Conservation (phyloP, 768 basidiomycete species). For the Flagelloscypha sp. region DNA sequence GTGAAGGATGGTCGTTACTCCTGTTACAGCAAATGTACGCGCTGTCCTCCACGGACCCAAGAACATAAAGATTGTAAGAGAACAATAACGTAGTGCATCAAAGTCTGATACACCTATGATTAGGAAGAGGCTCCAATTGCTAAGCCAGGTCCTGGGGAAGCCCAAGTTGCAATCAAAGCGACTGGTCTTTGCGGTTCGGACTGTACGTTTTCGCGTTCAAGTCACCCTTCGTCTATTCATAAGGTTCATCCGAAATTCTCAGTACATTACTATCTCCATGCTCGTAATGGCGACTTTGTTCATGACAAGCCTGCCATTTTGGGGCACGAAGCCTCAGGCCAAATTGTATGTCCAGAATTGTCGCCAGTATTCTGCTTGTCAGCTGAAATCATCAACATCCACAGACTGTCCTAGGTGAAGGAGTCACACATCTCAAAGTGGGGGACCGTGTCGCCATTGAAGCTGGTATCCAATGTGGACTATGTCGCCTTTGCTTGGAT, state of each 20-base stretch:
- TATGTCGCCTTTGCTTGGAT: slow-evolving; percentile 58
- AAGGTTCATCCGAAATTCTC: slow-evolving; percentile 6
- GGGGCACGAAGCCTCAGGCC: slow-evolving; percentile 85
- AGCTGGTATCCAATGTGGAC: slow-evolving; percentile 81
- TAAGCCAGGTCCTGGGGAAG: slow-evolving; percentile 65
- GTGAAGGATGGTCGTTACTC: too few relatives aligned
- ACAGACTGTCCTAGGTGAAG: slow-evolving; percentile 60
- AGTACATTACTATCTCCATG: slow-evolving; percentile 91
- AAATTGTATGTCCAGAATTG: too few relatives aligned
- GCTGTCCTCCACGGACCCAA: too few relatives aligned
- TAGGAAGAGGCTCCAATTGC: too few relatives aligned
- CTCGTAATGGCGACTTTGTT: slow-evolving; percentile 88
- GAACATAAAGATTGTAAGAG: too few relatives aligned
- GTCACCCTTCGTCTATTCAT: too few relatives aligned
- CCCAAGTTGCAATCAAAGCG: slow-evolving; percentile 68
- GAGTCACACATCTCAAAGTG: slow-evolving; percentile 58
- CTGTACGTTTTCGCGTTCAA: slow-evolving; percentile 35
- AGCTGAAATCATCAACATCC: slow-evolving; percentile 76
- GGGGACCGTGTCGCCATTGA: slow-evolving; percentile 93
- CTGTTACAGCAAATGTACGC: too few relatives aligned
- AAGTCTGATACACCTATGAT: too few relatives aligned
- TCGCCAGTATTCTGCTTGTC: too few relatives aligned
- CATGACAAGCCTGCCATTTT: slow-evolving; percentile 81
- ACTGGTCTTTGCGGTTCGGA: slow-evolving; percentile 92
- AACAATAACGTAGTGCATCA: too few relatives aligned